Evolutionary conservation across 495 filamentous ascomycete species (phyloP).

Genomic region (Daldinia bambusicola): DNA sequence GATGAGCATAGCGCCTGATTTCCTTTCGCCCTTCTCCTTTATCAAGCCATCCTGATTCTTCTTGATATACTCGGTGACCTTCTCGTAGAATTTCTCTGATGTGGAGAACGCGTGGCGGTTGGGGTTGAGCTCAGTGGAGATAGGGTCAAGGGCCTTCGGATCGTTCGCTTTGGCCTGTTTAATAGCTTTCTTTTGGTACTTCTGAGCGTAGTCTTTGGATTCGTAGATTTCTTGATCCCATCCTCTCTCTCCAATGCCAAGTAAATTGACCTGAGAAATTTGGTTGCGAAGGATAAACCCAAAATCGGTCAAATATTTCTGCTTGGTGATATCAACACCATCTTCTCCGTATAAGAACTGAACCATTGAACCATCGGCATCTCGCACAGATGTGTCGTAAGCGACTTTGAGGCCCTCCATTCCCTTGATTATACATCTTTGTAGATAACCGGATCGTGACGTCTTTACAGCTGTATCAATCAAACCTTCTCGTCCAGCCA

Average conservation of each 20-base stretch:
- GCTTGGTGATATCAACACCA: constrained; percentile 91
- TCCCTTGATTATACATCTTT: constrained; percentile 97
- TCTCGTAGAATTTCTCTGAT: constrained; percentile 82
- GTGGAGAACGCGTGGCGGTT: constrained; percentile 82
- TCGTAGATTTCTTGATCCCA: constrained; percentile 60
- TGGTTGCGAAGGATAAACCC: constrained; percentile 87
- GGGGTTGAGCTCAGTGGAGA: constrained; percentile 76
- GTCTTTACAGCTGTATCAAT: constrained; percentile 99
- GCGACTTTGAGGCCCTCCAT: constrained; percentile 95
- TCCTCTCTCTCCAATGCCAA: constrained; percentile 51
- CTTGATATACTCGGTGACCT: constrained; percentile 74
- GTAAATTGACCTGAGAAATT: constrained; percentile 57
- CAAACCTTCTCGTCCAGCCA: constrained; percentile 97
- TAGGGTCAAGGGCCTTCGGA: constrained; percentile 78
- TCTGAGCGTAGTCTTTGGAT: constrained; percentile 70
- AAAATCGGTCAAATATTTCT: constrained; percentile 90
- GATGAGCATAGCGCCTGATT: constrained; percentile 48
- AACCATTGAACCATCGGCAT: constrained; percentile 90
- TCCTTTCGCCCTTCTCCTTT: constrained; percentile 75
- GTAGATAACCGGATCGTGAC: constrained; percentile 93
- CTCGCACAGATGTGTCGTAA: constrained; percentile 93
- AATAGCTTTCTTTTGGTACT: constrained; percentile 79
- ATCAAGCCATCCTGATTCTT: constrained; percentile 78
- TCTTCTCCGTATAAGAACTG: constrained; percentile 99
- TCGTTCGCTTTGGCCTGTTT: constrained; percentile 76